Evolutionary conservation across 2,329 filamentous ascomycete genomes (phyloP), one percentile per base, ranked within the genome.

Genomic region (Teratosphaeria pseudoeucalypti): DNA sequence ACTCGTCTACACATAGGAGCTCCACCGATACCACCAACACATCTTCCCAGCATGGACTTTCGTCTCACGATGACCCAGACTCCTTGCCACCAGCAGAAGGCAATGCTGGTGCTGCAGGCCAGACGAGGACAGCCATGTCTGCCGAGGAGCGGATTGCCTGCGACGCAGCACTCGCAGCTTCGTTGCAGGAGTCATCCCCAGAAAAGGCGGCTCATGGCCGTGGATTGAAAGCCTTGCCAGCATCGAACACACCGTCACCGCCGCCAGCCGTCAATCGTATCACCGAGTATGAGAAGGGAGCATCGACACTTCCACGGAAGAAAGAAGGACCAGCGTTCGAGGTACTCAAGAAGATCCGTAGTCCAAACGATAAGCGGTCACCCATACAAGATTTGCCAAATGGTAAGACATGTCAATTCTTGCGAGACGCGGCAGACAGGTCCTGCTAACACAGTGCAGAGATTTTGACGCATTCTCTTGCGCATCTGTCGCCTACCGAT

Each of bases 391-490:
- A 78, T 58, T 86, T 96, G 63, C 91, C 92, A 6, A 96, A 95
- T 78, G 92, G 92, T 95, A 77, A 67, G 81, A n/a, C 12, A 43
- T 43, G 14, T 29, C 16, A 6, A 2, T n/a, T 27, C 9, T 6
- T 11, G 12, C 10, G 34, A 39, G 52, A 34, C 57, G 54, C 54
- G 53, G 59, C 54, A 58, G 26, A 57, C 37, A 37, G 47, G 52
- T 16, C 19, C 52, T 32, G 55, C 66, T 71, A 57, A 69, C 59
- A 52, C 53, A 23, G 27, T 55, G 39, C 74, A 96, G 94, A 99
- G 80, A 86, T 97, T 60, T 75, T 97, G 73, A 96, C 90, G 11
- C 91, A 96, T 69, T 86, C 95, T 34, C 77, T 97, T 60, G 96
- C 94, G 47, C 89, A 97, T 76, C 79, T 99, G 57, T 87, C 92